Percentiles rank a stretch among this genome's conserved stretches.
Evolutionary conservation across 2,329 filamentous ascomycete species (phyloP).

Genomic region (Fusarium sp.): DNA sequence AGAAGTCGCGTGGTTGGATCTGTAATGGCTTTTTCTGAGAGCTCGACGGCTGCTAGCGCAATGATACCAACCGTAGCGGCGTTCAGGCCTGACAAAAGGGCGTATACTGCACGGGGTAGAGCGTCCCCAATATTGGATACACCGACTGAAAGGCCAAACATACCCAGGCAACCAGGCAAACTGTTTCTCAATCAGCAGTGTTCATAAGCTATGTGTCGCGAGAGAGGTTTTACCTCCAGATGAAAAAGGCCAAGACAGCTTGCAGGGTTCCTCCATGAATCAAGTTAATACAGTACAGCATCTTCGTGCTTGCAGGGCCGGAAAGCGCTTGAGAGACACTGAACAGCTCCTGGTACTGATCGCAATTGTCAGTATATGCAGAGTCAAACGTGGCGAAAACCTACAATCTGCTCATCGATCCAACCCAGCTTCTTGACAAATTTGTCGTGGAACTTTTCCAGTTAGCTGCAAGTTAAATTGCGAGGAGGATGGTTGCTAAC

Average conservation of each 20-base stretch:
- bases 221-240: slow-evolving; percentile 71
- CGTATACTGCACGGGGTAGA: slow-evolving; percentile 74
- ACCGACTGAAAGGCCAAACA: slow-evolving; percentile 76
- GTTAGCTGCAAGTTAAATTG: neutral
- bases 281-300: slow-evolving; percentile 76
- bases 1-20: slow-evolving; percentile 73
- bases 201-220: rapidly evolving
- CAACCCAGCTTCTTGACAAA: slow-evolving; percentile 73
- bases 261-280: slow-evolving; percentile 71
- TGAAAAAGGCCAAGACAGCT: slow-evolving; percentile 70
- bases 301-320: slow-evolving; percentile 78
- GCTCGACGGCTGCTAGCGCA: slow-evolving; percentile 75
- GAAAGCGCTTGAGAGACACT: slow-evolving; percentile 76
- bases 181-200: slow-evolving; percentile 51
- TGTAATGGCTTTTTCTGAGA: slow-evolving; percentile 76
- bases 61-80: slow-evolving; percentile 80
- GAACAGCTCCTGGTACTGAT: slow-evolving; percentile 79
- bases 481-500: neutral
- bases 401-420: slow-evolving; percentile 71
- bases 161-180: slow-evolving; percentile 77
- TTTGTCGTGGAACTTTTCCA: slow-evolving; percentile 47
- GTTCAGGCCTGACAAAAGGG: slow-evolving; percentile 78
- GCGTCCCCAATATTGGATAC: slow-evolving; percentile 70
- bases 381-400: too few species aligned
- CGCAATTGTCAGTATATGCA: too few species aligned